Conservation (phyloP, 2,329 filamentous ascomycete genomes). For the Helotiales sp. region DNA sequence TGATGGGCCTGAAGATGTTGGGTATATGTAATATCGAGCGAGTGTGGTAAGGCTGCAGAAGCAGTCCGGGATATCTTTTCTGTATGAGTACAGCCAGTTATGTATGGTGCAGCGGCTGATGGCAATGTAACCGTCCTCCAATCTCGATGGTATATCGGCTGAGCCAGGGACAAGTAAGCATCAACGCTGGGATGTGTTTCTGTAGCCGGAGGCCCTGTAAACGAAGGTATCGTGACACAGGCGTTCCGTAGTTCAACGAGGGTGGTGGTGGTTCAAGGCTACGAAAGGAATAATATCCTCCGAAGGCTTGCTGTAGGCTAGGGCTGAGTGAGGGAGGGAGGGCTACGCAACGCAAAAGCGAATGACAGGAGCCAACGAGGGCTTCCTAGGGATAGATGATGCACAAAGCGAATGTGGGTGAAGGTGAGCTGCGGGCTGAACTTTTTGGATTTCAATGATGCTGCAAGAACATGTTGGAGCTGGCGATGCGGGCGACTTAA, state of each 20-base stretch:
- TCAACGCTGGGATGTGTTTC: conserved; percentile 28
- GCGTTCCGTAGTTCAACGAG: conserved; percentile 25
- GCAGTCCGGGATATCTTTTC: conserved; percentile 24
- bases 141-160: conserved; percentile 25
- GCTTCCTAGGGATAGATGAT: conserved; percentile 61
- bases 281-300: conserved; percentile 33
- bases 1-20: conserved; percentile 34
- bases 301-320: conserved; percentile 40
- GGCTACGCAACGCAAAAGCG: conserved; percentile 55
- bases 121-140: conserved; percentile 38
- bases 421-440: conserved; percentile 25
- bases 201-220: conserved; percentile 16
- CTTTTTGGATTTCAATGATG: conserved; percentile 28
- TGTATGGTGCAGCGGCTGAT: conserved; percentile 37
- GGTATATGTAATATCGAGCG: conserved; percentile 41
- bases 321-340: conserved; percentile 40
- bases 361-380: conserved; percentile 78
- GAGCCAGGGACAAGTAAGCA: conserved; percentile 36
- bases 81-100: conserved; percentile 32
- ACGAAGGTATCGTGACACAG: conserved; percentile 19
- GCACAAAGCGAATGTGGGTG: conserved; percentile 43
- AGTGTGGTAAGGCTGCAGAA: conserved; percentile 41
- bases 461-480: conserved; percentile 29
- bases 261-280: conserved; percentile 30
- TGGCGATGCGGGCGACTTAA: conserved; percentile 41